A percentile compares a stretch with the other conserved stretches of the same genome.
These are phyloP conservation scores for Backusella sp. DNA, from an alignment of 192 early-diverging fungal genomes.

Conservation along the genomic window DNA sequence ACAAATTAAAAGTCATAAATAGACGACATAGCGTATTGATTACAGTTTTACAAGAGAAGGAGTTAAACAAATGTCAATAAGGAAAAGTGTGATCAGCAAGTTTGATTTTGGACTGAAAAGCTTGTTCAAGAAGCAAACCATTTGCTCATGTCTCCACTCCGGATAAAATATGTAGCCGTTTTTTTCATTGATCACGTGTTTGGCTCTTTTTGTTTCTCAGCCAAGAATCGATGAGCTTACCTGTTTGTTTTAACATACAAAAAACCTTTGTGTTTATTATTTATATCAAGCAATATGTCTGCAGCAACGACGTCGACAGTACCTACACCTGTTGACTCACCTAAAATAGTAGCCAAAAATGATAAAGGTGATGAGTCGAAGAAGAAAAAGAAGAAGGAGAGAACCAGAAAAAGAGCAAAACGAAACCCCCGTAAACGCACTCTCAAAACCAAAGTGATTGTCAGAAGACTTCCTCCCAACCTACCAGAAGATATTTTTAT, in stretches of 20 bases:
- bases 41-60: too few relatives aligned
- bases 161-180: background rate
- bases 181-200: background rate
- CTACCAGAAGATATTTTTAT: conserved; percentile 71
- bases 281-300: background rate
- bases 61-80: too few relatives aligned
- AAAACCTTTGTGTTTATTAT: background rate
- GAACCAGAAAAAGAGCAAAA: conserved; percentile 27
- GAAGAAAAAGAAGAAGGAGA: conserved; percentile 21
- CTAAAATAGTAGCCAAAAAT: background rate
- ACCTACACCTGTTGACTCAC: conserved; percentile 1
- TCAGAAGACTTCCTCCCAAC: conserved; percentile 74
- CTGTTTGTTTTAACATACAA: background rate
- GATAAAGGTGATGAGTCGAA: background rate
- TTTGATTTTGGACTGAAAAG: too few relatives aligned
- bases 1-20: too few relatives aligned
- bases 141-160: background rate
- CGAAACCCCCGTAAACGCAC: conserved; percentile 26
- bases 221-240: too few relatives aligned
- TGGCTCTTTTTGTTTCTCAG: background rate
- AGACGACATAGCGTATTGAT: too few relatives aligned
- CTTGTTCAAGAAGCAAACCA: too few relatives aligned
- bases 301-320: background rate
- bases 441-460: conserved; percentile 66
- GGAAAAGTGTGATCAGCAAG: too few relatives aligned